Percentiles rank a stretch among this genome's conserved stretches.
Conservation (phyloP, 257 asterid species). For the Vinca minor region DNA sequence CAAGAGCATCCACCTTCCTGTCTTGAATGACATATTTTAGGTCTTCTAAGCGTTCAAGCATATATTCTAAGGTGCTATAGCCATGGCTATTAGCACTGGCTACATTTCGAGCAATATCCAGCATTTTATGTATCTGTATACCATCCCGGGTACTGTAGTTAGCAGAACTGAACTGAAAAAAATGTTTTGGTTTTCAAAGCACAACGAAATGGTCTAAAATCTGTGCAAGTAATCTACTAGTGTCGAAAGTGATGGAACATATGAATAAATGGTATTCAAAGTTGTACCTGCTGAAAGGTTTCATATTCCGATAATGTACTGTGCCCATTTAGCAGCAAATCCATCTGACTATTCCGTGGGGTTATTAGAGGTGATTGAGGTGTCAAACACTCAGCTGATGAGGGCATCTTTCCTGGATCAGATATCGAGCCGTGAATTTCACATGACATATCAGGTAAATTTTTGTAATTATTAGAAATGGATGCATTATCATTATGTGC, state of each 20-base stretch:
- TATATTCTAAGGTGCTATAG: slow-evolving; percentile 67
- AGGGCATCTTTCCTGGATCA: slow-evolving; percentile 41
- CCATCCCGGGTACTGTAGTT: slow-evolving; percentile 28
- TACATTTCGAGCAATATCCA: slow-evolving; percentile 72
- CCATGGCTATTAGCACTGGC: slow-evolving; percentile 54
- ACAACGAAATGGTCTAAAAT: not conserved
- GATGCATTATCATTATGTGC: slow-evolving; percentile 38
- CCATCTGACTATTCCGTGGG: slow-evolving; percentile 75
- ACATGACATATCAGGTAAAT: slow-evolving; percentile 29
- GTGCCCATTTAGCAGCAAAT: slow-evolving; percentile 58
- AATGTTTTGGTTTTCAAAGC: not conserved
- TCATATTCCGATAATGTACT: slow-evolving; percentile 66
- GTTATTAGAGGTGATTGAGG: slow-evolving; percentile 88
- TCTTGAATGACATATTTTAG: slow-evolving; percentile 79
- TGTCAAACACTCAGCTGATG: slow-evolving; percentile 70
- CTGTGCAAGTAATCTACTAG: slow-evolving; percentile 6
- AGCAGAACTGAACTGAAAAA: slow-evolving; percentile 11
- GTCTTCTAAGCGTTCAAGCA: slow-evolving; percentile 74
- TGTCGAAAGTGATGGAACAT: too few relatives aligned
- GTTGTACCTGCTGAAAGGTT: slow-evolving; percentile 73
- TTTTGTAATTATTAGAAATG: slow-evolving; percentile 35
- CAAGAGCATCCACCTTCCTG: slow-evolving; percentile 96
- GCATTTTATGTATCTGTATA: slow-evolving; percentile 68
- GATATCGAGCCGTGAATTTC: slow-evolving; percentile 34
- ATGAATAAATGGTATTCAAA: not conserved